Percentiles rank a stretch among this genome's conserved stretches.
Evolutionary conservation across 208 protist species (phyloP).

Genomic region (Leishmania mexicana): DNA sequence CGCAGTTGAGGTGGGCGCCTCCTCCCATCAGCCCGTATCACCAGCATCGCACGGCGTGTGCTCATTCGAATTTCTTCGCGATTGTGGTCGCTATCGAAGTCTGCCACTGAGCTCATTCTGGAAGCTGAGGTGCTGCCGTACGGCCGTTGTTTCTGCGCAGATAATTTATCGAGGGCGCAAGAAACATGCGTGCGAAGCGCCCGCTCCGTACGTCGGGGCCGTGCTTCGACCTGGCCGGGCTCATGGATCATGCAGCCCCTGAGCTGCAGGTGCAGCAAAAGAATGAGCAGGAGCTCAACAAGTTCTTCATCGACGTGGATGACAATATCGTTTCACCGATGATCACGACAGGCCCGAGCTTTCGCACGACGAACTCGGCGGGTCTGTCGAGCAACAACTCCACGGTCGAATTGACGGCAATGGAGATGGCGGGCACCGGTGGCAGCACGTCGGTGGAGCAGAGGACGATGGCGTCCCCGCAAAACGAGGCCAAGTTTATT

Average conservation of each 20-base stretch:
- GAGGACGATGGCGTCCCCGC: neutral
- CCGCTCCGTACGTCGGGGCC: conserved; percentile 31
- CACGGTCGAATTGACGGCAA: conserved; percentile 1
- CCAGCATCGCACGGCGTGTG: neutral
- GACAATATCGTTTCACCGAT: conserved; percentile 78
- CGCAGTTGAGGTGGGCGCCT: neutral
- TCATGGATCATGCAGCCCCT: conserved; percentile 37
- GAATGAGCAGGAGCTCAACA: conserved; percentile 62
- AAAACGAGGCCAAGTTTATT: conserved; percentile 71
- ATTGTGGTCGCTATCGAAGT: neutral
- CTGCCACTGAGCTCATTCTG: too few species aligned
- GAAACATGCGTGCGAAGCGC: conserved; percentile 50
- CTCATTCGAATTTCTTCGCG: neutral
- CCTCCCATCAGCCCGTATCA: neutral
- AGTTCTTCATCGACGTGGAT: conserved; percentile 81
- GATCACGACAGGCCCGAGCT: conserved; percentile 50
- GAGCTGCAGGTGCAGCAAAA: conserved; percentile 77
- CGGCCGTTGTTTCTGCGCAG: neutral
- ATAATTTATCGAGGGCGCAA: neutral
- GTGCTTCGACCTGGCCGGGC: conserved; percentile 57
- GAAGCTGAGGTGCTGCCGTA: neutral
- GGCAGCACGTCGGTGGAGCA: conserved; percentile 4
- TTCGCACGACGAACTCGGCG: conserved; percentile 11
- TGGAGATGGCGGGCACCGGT: neutral
- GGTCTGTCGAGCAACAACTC: conserved; percentile 25